Evolutionary conservation across 345 rosid species (phyloP), one percentile per base, ranked within the genome.

Genomic region (Populus tremula): DNA sequence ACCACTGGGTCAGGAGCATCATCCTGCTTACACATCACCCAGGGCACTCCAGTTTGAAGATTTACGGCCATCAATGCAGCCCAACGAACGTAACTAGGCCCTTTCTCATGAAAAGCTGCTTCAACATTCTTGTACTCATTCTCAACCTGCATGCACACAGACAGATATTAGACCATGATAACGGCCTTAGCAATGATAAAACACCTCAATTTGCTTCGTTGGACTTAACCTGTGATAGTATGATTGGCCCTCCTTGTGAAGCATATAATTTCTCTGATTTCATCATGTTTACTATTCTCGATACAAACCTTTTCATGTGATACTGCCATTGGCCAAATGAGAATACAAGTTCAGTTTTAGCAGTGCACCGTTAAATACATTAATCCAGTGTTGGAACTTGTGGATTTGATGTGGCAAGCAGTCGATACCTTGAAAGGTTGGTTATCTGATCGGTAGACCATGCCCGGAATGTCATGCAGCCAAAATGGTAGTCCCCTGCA

Each of bases 1-100:
- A 92, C 94, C 90, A 92, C 85, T 5, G 98, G 96, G 72, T 94
- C 92, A 65, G 94, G 95, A 65, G 96, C 98, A 84, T 94, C 90
- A 38, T 82, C 80, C 84, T 94, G 97, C 89, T 94, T 94, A 78
- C 96, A 91, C 97, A 92, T 94, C 66, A 86, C 84, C 96, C 94
- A 94, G 6, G 98, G 98, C 21, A 92, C 92, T 29, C 94, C 91
- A 17, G 94, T 91, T 5, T 89, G 81, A 70, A 91, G 94, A 25
- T 81, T 86, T 53, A 87, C 91, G 3, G 91, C 91, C 91, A 94
- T 69, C 33, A 82, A 69, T 45, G 91, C 94, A 21, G 94, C 92
- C 97, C 97, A 94, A 8, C 75, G 87, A 56, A 90, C 84, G 54
- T 94, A 91, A 20, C 90, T 70, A 20, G 84, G 88, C 62, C 97